Percentiles rank a stretch among this genome's conserved stretches.
Conservation (phyloP, 345 rosid genomes). For the Salix caprea region DNA sequence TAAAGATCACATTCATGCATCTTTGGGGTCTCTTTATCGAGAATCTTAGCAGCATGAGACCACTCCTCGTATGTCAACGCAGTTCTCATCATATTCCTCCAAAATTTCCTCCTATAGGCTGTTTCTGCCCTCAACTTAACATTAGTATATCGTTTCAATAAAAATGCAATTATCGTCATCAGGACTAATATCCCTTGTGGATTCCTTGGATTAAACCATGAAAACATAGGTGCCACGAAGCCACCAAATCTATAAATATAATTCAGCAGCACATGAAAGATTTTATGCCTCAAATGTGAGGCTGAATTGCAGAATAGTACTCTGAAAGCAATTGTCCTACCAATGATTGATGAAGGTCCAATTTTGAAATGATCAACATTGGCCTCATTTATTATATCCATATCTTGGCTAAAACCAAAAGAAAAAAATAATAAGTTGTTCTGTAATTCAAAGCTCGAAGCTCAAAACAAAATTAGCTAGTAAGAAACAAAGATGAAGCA, state of each 20-base stretch:
- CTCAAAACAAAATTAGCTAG: not conserved
- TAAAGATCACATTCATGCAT: conserved; percentile 72
- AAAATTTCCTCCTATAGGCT: conserved; percentile 93
- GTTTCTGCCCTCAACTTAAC: conserved; percentile 85
- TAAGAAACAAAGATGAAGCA: not conserved
- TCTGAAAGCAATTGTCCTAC: conserved; percentile 81
- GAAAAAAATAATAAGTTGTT: not conserved
- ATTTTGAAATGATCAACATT: conserved; percentile 69
- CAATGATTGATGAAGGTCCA: conserved; percentile 83
- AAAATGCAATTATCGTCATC: conserved; percentile 79
- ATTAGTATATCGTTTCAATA: conserved; percentile 74
- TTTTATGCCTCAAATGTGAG: conserved; percentile 52
- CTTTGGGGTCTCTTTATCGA: conserved; percentile 77
- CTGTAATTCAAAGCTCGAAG: not conserved
- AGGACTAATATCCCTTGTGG: conserved; percentile 94
- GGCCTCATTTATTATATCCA: conserved; percentile 96
- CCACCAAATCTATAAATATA: conserved; percentile 43
- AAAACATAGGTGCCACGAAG: conserved; percentile 40
- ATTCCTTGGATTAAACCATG: conserved; percentile 93
- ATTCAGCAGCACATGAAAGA: conserved; percentile 37
- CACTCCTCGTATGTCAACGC: conserved; percentile 95
- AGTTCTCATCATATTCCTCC: conserved; percentile 94
- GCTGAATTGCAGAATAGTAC: conserved; percentile 75
- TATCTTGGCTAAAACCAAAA: conserved; percentile 17
- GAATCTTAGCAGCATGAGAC: conserved; percentile 98